Conservation (phyloP, 805 yeast genomes). For the Suhomyces pyralidae region DNA sequence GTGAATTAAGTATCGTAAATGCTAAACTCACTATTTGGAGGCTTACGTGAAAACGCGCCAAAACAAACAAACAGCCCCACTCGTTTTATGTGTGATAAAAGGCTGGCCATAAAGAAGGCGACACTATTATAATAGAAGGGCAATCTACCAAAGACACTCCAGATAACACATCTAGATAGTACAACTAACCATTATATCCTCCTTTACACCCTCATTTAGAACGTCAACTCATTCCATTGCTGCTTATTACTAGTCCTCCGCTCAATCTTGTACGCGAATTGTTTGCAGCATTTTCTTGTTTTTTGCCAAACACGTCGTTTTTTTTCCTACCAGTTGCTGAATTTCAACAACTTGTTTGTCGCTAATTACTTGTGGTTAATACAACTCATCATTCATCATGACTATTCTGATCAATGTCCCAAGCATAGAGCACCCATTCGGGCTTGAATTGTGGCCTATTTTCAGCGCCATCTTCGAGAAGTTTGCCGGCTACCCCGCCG, state of each 20-base stretch:
- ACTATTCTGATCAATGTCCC: slow-evolving; percentile 20
- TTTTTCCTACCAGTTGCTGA: background rate
- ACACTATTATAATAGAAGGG: background rate
- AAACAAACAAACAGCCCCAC: background rate
- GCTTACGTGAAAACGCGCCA: background rate
- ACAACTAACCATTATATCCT: too few species aligned
- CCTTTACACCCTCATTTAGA: background rate
- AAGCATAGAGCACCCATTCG: slow-evolving; percentile 48
- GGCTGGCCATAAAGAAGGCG: background rate
- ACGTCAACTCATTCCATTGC: too few species aligned
- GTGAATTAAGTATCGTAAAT: background rate
- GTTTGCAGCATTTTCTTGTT: background rate
- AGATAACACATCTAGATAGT: background rate
- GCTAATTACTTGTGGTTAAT: background rate
- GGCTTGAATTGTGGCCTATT: slow-evolving; percentile 65
- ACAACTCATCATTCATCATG: background rate
- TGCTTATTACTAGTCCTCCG: background rate
- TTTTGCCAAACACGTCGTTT: background rate
- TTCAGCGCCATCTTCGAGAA: slow-evolving; percentile 48
- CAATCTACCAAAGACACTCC: too few species aligned
- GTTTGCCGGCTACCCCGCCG: slow-evolving; percentile 56
- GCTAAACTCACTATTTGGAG: background rate
- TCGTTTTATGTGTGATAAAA: background rate
- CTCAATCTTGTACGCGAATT: background rate
- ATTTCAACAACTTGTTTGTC: background rate